Conservation (phyloP, 1,284 basidiomycete species). For the Ustilago hordei region DNA sequence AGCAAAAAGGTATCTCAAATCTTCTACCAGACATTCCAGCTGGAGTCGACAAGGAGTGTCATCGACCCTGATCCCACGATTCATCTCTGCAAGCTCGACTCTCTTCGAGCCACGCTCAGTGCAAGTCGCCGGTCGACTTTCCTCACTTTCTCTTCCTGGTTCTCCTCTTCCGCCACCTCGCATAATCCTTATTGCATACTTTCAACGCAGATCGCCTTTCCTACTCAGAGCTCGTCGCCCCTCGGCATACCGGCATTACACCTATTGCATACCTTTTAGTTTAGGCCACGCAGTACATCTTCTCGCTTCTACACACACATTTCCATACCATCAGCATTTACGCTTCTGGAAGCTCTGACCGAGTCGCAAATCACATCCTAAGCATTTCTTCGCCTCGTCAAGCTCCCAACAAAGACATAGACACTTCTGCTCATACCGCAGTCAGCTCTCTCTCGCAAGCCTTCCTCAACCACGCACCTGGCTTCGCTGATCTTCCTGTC, state of each 20-base stretch:
- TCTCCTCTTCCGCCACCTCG: neutral
- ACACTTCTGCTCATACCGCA: neutral
- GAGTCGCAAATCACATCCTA: neutral
- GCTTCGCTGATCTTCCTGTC: neutral
- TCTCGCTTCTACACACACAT: neutral
- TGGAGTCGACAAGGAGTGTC: neutral
- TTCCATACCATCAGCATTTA: neutral
- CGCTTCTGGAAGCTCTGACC: neutral
- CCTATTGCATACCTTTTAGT: neutral
- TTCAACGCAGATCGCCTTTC: neutral
- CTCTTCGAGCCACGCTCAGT: neutral
- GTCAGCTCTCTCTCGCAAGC: neutral
- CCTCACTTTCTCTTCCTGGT: neutral
- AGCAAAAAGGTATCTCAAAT: neutral
- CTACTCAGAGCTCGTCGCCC: neutral
- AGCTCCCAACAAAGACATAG: conserved; percentile 2
- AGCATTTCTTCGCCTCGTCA: neutral
- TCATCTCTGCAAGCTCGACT: neutral
- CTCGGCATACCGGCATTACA: conserved; percentile 1
- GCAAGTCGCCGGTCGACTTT: conserved; percentile 33
- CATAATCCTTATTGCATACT: neutral
- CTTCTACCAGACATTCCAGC: neutral
- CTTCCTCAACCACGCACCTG: neutral
- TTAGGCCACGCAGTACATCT: neutral
- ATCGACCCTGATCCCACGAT: neutral